These are phyloP conservation scores for Chenopodium album DNA, from an alignment of 148 eudicot genomes.

Conservation along the genomic window DNA sequence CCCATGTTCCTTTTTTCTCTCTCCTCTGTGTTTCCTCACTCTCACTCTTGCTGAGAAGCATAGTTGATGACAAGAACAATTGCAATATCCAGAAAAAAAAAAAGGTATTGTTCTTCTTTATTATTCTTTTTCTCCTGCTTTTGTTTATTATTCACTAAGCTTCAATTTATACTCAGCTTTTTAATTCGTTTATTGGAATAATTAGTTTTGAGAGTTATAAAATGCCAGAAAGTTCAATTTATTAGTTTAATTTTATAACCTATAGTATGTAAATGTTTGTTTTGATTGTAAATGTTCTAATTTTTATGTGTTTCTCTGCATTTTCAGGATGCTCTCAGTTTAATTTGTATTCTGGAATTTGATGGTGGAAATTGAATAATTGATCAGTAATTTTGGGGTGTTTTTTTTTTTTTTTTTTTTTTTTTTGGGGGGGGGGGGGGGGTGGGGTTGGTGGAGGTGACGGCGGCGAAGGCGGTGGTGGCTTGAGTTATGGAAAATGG, in stretches of 20 bases:
- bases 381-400: not conserved
- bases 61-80: not conserved
- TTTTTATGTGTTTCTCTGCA: not conserved
- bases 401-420: not conserved
- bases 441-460: not conserved
- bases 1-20: constrained; percentile 16
- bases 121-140: not conserved
- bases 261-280: not conserved
- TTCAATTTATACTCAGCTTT: not conserved
- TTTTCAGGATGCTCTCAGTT: not conserved
- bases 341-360: not conserved
- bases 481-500: constrained; percentile 33
- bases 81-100: not conserved
- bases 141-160: not conserved
- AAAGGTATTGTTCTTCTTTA: not conserved
- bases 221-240: not conserved
- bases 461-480: not conserved
- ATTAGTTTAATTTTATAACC: not conserved
- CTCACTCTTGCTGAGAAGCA: not conserved
- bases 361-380: no score
- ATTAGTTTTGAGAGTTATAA: not conserved
- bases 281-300: not conserved
- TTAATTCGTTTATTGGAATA: not conserved
- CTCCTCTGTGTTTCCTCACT: not conserved
- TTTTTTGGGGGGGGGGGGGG: not conserved